Base-by-base conservation (phyloP, 257 asterid species). In the Solanum tarijense region DNA sequence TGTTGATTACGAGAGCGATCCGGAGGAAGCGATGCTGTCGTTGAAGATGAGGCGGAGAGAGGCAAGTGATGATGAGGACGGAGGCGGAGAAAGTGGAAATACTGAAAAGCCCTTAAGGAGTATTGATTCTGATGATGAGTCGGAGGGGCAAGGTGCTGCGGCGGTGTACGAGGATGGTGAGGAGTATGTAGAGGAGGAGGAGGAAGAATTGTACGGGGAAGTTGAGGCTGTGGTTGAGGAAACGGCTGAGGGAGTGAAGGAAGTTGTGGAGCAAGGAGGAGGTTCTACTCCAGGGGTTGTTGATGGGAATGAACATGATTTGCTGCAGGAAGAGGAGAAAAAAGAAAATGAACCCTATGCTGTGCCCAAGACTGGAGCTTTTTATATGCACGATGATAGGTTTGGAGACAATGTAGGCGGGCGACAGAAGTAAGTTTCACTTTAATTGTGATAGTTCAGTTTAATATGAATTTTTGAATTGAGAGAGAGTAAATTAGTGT, bases 311-410 rank as follows among this genome's bases (percentile, higher is more conserved):
- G 91, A 76, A 36, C 95, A 91, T 87, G 91, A 90, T 84, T 85
- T 88, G 85, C 32, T 25, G 72, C 90, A 12, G 55, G 83, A 75
- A 23, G 84, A 35, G 86, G 96, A 93, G 92, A 96, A 91, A 89
- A 96, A 96, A 91, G 96, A 90, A 88, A 86, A 90, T 58, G 98
- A 96, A 90, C 99, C 99, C 14, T 97, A 87, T 91, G 93, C 99
- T 66, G 99, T 97, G 90, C 99, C 99, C 3, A 97, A 98, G 9
- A 98, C 98, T 0, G 99, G 99, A 87, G 98, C 99, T 11, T 97
- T 97, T 90, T 97, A 97, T 89, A 97, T 97, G 99, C 99, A 97
- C 27, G 99, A 97, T 92, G 99, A 97, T 88, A 91, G 99, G 86
- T 97, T 97, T 88, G 92, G 95, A 86, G 98, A 95, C 91, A 93